These are phyloP conservation scores for Clonostachys solani DNA, from an alignment of 2,329 filamentous ascomycete species.

Conservation along the genomic window DNA sequence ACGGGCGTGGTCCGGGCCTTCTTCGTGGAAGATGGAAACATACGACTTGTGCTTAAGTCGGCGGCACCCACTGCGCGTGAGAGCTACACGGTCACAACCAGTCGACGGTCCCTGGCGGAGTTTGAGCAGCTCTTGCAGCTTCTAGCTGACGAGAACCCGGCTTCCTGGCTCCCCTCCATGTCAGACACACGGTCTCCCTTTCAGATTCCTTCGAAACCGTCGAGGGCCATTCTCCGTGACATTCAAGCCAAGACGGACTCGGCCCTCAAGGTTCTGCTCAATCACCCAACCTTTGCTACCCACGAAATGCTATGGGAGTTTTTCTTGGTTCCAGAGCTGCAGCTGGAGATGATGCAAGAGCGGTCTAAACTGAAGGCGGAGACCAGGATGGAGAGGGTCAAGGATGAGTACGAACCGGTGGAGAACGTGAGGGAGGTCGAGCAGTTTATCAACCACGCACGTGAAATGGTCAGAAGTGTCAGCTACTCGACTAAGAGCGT, in stretches of 20 bases:
- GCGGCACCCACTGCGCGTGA: slow-evolving; percentile 78
- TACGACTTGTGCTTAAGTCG: slow-evolving; percentile 90
- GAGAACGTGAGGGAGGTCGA: slow-evolving; percentile 85
- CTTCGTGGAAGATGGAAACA: slow-evolving; percentile 94
- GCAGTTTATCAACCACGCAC: slow-evolving; percentile 85
- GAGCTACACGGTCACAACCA: slow-evolving; percentile 91
- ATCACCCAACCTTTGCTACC: slow-evolving; percentile 87
- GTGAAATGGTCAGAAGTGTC: slow-evolving; percentile 82
- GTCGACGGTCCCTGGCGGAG: slow-evolving; percentile 78
- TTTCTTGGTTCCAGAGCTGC: slow-evolving; percentile 91
- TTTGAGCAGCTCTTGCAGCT: slow-evolving; percentile 88
- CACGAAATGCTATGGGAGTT: slow-evolving; percentile 99
- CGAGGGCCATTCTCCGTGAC: slow-evolving; percentile 79
- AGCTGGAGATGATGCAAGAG: slow-evolving; percentile 84
- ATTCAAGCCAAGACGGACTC: slow-evolving; percentile 82
- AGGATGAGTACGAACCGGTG: slow-evolving; percentile 84
- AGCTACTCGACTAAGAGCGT: slow-evolving; percentile 80
- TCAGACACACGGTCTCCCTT: slow-evolving; percentile 80
- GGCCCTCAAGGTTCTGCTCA: slow-evolving; percentile 81
- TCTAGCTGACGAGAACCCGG: slow-evolving; percentile 83
- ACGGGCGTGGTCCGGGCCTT: slow-evolving; percentile 93
- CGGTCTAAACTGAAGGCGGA: slow-evolving; percentile 84
- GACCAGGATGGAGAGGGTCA: slow-evolving; percentile 75
- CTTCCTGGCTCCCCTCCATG: slow-evolving; percentile 86
- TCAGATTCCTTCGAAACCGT: slow-evolving; percentile 88